Evolutionary conservation across 2,329 filamentous ascomycete species (phyloP), one percentile per base, ranked within the genome.

Genomic region (Ceratocystis colombiana): DNA sequence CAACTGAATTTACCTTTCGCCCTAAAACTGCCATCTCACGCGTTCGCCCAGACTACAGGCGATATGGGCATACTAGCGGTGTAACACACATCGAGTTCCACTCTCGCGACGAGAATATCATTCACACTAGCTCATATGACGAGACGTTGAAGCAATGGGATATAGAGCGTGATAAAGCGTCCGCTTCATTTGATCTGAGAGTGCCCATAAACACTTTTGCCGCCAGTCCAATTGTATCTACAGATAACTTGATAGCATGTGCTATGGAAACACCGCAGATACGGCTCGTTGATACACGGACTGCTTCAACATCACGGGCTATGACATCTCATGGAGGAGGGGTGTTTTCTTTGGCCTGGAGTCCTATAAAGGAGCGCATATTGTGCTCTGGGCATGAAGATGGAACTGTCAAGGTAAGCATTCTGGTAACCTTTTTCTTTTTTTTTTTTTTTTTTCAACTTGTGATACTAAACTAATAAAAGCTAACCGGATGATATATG

Each of bases 261-360:
- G 92, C 89, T 0, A 95, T 91, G 0, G 90, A 95, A 69, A 86
- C 94, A 73, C 89, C 90, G 5, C 82, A 88, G 30, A 88, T 96
- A 15, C 86, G 91, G 17, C 82, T 97, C 5, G 84, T 96, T 5
- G 93, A 97, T 73, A 80, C 61, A 28, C 64, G 67, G 7, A 59
- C 61, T 33, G 33, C 50, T 7, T 66, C 53, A n/a, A 55, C 61
- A 61, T 86, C 88, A 1, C 88, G 91, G 72, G 84, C 86, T 1
- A 79, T 92, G 37, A 81, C 87, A 1, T 86, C 88, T 0, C 86
- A 89, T 69, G 82, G 83, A 46, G 85, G 85, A 0, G 84, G 86
- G 4, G 81, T 90, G 0, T 76, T 90, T 4, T 83, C 86, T 0
- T 79, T 88, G 0, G 82, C 85, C 3, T 97, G 94, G 94, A 93